These are phyloP conservation scores for Yarrowia sp. DNA, from an alignment of 805 yeast species.

Conservation along the genomic window DNA sequence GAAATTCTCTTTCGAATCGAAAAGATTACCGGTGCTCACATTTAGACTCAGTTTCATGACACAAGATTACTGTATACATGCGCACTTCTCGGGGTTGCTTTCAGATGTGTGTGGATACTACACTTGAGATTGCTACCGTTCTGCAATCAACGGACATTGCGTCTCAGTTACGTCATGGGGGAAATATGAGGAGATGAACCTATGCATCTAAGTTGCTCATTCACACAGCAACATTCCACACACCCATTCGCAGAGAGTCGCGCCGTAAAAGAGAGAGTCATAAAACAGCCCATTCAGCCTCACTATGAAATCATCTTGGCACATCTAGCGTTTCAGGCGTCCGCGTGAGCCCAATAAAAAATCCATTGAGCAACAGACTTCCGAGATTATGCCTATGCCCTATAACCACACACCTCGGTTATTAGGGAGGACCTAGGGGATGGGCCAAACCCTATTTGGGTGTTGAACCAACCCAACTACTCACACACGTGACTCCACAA, in stretches of 20 bases:
- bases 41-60: slow-evolving; percentile 7
- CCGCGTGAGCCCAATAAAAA: not conserved
- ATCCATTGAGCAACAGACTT: not conserved
- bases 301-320: not conserved
- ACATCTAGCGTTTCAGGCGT: not conserved
- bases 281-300: not conserved
- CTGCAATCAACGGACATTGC: not conserved
- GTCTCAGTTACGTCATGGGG: not conserved
- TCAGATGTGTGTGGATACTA: not conserved
- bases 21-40: not conserved
- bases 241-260: no score
- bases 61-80: not conserved
- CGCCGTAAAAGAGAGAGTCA: not conserved
- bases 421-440: no score
- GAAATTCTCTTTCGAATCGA: not conserved
- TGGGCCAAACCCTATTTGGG: slow-evolving; percentile 1
- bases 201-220: not conserved
- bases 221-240: not conserved
- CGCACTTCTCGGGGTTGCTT: not conserved
- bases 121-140: not conserved
- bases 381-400: no score
- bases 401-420: no score
- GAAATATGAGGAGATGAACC: not conserved
- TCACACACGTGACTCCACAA: slow-evolving; percentile 22
- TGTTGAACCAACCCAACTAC: not conserved